Evolutionary conservation across 495 filamentous ascomycete genomes (phyloP).

Genomic region (Tuber aestivum): DNA sequence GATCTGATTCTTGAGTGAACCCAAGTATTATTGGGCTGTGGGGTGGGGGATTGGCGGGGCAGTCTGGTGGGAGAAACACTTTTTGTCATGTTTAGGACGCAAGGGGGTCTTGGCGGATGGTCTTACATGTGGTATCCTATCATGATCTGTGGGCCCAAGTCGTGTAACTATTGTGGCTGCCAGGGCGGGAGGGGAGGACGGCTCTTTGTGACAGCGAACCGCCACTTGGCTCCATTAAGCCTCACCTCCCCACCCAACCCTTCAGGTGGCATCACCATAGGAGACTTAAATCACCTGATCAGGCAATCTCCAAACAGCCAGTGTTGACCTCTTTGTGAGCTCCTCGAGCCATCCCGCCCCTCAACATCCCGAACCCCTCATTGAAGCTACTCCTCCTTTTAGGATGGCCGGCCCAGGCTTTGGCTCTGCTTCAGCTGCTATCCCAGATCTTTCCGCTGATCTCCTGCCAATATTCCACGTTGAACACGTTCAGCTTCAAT

Average conservation of each 20-base stretch:
- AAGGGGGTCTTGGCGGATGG: background rate
- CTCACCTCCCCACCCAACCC: background rate
- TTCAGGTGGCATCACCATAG: background rate
- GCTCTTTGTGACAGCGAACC: background rate
- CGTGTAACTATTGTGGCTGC: too few relatives aligned
- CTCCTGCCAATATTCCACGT: conserved; percentile 86
- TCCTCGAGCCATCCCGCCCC: background rate
- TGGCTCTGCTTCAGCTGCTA: conserved; percentile 45
- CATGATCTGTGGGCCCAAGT: too few relatives aligned
- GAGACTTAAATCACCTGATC: background rate
- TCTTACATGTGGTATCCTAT: background rate
- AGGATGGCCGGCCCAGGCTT: conserved; percentile 44
- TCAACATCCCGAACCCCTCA: background rate
- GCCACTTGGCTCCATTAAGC: background rate
- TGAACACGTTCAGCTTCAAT: conserved; percentile 82
- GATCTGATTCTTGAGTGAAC: background rate
- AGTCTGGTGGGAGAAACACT: background rate
- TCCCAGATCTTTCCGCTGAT: conserved; percentile 56
- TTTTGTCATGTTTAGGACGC: background rate
- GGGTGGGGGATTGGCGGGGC: background rate
- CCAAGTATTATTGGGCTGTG: background rate
- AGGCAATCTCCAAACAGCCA: background rate
- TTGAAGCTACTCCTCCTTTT: conserved; percentile 46
- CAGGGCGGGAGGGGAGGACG: too few relatives aligned
- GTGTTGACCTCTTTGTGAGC: background rate